Evolutionary conservation across 1,139 yeast species (phyloP).

Genomic region (Blastobotrys buckinghamii): DNA sequence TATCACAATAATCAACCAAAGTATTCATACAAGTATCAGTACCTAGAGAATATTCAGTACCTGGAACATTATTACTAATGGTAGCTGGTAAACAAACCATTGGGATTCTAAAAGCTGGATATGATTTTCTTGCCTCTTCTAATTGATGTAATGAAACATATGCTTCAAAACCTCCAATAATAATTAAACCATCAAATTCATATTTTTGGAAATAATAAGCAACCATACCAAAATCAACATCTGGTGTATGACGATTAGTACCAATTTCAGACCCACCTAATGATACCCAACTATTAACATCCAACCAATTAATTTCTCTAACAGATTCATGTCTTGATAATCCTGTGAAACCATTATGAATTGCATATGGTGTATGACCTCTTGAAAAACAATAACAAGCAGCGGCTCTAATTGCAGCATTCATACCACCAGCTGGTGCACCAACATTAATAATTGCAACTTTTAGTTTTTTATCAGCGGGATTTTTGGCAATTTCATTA

Average conservation of each 20-base stretch:
- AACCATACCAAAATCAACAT: constrained; percentile 74
- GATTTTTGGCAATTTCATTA: constrained; percentile 45
- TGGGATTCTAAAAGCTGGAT: constrained; percentile 91
- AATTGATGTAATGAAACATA: constrained; percentile 77
- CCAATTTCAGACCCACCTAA: constrained; percentile 95
- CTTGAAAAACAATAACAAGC: constrained; percentile 84
- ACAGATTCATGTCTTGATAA: constrained; percentile 75
- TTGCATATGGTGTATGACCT: constrained; percentile 85
- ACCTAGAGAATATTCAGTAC: constrained; percentile 91
- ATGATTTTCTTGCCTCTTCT: constrained; percentile 60
- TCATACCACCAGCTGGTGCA: constrained; percentile 96
- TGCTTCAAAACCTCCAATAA: constrained; percentile 96
- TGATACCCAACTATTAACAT: constrained; percentile 85
- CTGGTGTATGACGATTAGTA: constrained; percentile 83
- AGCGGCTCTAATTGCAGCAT: constrained; percentile 87
- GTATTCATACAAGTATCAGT: constrained; percentile 91
- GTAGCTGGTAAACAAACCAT: constrained; percentile 93
- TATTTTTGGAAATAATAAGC: constrained; percentile 88
- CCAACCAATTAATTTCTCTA: constrained; percentile 71
- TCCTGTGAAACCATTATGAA: constrained; percentile 91
- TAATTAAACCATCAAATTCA: constrained; percentile 74
- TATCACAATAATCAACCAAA: constrained; percentile 87
- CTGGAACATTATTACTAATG: constrained; percentile 96
- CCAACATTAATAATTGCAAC: constrained; percentile 89
- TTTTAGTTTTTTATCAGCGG: constrained; percentile 43